Percentiles rank a stretch among this genome's conserved stretches.
Evolutionary conservation across 1,284 basidiomycete species (phyloP).

Genomic region (Bjerkandera adusta): DNA sequence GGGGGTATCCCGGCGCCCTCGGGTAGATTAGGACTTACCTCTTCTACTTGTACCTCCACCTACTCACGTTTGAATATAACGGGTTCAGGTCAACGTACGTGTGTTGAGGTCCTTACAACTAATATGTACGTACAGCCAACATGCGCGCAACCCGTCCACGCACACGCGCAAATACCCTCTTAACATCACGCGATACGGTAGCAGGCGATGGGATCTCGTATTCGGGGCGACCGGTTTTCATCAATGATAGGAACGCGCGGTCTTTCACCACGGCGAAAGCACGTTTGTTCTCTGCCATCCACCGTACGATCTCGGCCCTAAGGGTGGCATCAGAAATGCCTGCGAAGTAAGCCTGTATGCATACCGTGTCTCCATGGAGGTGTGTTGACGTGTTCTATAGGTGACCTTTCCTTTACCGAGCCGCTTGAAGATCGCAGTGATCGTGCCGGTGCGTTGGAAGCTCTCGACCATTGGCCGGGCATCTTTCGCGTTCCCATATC

Average conservation of each 20-base stretch:
- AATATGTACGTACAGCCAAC: slow-evolving; percentile 13
- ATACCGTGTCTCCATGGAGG: slow-evolving; percentile 6
- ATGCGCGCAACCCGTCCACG: slow-evolving; percentile 1
- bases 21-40: no score
- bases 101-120: no score
- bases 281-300: slow-evolving; percentile 16
- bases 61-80: no score
- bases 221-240: slow-evolving; percentile 20
- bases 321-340: neutral
- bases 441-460: slow-evolving; percentile 16
- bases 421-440: slow-evolving; percentile 26
- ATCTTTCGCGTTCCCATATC: slow-evolving; percentile 9
- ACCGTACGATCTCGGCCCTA: slow-evolving; percentile 13
- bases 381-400: slow-evolving; percentile 9
- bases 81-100: no score
- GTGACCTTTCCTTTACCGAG: neutral
- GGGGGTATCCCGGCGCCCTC: no score
- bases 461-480: slow-evolving; percentile 15
- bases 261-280: slow-evolving; percentile 18
- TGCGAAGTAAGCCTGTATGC: neutral
- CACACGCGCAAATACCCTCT: slow-evolving; percentile 9
- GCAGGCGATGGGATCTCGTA: slow-evolving; percentile 17
- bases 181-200: slow-evolving; percentile 17
- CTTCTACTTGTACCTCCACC: no score
- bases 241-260: slow-evolving; percentile 12